Percentiles rank a stretch among this genome's conserved stretches.
Evolutionary conservation across 1,284 basidiomycete genomes (phyloP).

Genomic region (Malassezia japonica): DNA sequence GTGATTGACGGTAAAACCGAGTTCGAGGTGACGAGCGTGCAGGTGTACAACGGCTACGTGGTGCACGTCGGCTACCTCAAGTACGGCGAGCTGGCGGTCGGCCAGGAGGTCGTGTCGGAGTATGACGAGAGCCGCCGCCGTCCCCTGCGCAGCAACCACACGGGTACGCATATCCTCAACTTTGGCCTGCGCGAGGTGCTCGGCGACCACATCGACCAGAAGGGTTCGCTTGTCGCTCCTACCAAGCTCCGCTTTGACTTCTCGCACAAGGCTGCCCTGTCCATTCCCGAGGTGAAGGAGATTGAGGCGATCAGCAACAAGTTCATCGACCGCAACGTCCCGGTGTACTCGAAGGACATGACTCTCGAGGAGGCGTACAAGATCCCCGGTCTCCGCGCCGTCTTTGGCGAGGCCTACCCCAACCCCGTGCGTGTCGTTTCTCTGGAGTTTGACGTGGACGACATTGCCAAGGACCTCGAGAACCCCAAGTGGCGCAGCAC

Average conservation of each 20-base stretch:
- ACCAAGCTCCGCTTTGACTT: conserved; percentile 96
- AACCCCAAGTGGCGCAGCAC: conserved; percentile 83
- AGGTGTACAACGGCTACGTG: conserved; percentile 73
- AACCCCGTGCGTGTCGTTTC: conserved; percentile 93
- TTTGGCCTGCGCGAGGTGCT: conserved; percentile 81
- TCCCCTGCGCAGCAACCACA: conserved; percentile 95
- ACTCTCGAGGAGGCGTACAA: conserved; percentile 69
- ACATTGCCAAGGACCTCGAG: conserved; percentile 71
- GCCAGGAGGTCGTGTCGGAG: conserved; percentile 61
- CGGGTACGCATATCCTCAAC: conserved; percentile 96
- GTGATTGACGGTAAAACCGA: conserved; percentile 82
- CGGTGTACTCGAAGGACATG: conserved; percentile 79
- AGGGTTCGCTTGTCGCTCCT: conserved; percentile 90
- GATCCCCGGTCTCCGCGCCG: conserved; percentile 86
- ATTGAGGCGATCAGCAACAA: conserved; percentile 76
- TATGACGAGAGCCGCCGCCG: conserved; percentile 75
- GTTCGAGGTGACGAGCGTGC: conserved; percentile 87
- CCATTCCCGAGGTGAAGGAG: conserved; percentile 63
- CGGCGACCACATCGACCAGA: conserved; percentile 94
- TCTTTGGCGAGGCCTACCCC: conserved; percentile 95
- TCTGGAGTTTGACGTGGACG: conserved; percentile 74
- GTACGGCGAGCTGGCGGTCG: conserved; percentile 61
- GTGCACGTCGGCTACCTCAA: conserved; percentile 81
- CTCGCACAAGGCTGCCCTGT: conserved; percentile 81
- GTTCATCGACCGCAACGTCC: conserved; percentile 82